Conservation (phyloP, 1,284 basidiomycete genomes). For the Puccinia triticina region DNA sequence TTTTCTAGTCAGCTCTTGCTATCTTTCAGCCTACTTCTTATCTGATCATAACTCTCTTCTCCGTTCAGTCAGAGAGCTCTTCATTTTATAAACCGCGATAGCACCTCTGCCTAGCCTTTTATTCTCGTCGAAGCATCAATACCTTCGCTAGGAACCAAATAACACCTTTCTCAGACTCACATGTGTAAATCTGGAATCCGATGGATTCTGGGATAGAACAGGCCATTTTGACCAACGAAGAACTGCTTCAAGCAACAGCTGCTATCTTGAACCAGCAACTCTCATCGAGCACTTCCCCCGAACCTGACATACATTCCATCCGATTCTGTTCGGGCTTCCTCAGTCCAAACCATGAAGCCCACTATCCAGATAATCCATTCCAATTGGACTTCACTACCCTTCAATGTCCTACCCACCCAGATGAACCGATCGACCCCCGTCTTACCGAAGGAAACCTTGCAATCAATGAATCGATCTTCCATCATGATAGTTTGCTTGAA, state of each 20-base stretch:
- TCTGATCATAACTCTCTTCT: no score
- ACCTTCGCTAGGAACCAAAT: background rate
- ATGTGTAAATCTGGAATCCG: background rate
- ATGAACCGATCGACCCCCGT: background rate
- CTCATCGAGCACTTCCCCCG: conserved; percentile 7
- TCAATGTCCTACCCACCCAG: no score
- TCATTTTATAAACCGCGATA: no score
- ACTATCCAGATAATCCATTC: conserved; percentile 1
- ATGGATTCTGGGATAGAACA: conserved; percentile 10
- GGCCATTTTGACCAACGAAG: conserved; percentile 8
- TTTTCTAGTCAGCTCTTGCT: no score
- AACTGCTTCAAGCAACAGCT: conserved; percentile 4
- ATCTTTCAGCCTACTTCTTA: no score
- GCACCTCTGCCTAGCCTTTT: background rate
- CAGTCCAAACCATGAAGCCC: background rate
- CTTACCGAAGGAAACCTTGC: background rate
- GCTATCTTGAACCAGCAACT: conserved; percentile 5
- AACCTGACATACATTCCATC: conserved; percentile 10
- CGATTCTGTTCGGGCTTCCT: conserved; percentile 2
- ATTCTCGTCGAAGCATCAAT: background rate
- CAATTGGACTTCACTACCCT: background rate
- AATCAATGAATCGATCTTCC: background rate
- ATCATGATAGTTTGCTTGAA: background rate
- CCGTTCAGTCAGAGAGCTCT: background rate
- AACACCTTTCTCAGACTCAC: background rate